Conservation (phyloP, 176 grass and related monocot genomes). For the Metroxylon sagu region DNA sequence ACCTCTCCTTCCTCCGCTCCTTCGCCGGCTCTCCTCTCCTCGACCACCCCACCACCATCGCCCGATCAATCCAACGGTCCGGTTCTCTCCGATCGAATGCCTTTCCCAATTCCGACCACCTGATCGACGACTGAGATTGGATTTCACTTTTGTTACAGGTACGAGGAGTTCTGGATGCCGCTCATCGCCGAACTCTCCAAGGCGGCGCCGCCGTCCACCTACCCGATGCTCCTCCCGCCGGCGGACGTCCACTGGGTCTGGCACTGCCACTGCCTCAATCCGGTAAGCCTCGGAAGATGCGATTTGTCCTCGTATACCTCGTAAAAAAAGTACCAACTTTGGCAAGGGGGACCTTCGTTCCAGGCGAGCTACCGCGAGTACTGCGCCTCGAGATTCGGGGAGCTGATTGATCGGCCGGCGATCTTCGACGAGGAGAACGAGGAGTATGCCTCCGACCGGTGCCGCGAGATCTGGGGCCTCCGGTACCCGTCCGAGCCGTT, state of each 20-base stretch:
- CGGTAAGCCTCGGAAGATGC: constrained; percentile 12
- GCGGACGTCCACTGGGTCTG: constrained; percentile 70
- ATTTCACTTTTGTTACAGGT: constrained; percentile 26
- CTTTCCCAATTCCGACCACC: neutral
- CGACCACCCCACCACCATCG: constrained; percentile 6
- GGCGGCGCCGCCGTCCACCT: constrained; percentile 21
- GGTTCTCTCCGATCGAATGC: neutral
- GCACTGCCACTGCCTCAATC: constrained; percentile 86
- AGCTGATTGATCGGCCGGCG: constrained; percentile 49
- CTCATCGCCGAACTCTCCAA: constrained; percentile 26
- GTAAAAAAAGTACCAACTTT: neutral
- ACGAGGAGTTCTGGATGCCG: constrained; percentile 84
- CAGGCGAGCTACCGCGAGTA: constrained; percentile 57
- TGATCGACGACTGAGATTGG: neutral
- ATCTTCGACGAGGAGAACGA: constrained; percentile 77
- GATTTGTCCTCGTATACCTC: neutral
- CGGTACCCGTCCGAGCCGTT: constrained; percentile 62
- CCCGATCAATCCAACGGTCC: constrained; percentile 25
- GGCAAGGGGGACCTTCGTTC: neutral
- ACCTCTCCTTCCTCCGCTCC: constrained; percentile 63
- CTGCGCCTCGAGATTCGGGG: constrained; percentile 57
- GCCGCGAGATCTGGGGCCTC: constrained; percentile 60
- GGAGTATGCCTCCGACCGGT: constrained; percentile 50
- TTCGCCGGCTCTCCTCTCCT: constrained; percentile 14
- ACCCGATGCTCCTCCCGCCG: constrained; percentile 60